Evolutionary conservation across 164 flowering plant genomes (phyloP), one percentile per base, ranked within the genome.

Genomic region (Magnolia officinalis): DNA sequence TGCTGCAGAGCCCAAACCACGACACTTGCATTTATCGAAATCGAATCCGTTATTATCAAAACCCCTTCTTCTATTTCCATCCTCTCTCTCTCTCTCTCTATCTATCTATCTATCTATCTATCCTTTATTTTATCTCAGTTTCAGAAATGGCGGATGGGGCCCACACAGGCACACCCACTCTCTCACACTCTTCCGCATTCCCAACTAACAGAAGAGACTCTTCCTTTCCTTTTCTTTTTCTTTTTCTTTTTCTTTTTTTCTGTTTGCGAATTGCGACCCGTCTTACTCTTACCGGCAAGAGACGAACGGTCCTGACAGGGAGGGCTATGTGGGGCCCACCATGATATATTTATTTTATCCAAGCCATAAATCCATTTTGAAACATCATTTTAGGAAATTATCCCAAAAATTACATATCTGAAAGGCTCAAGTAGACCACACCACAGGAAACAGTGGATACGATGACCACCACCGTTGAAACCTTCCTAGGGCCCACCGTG

Each of bases 1-100:
- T 80, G 82, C 50, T 80, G 77, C 59, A 80, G 59, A 2, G 82
- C 74, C 79, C 82, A 80, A 31, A 76, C 72, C 13, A 80, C 82
- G 20, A 80, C 77, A 8, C 71, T 74, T 10, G 82, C 82, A 65
- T 80, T 80, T 64, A 80, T 14, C 18, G 79, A 80, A 50, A 77
- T 77, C 16, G 82, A 80, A 20, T 80, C 79, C 8, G 82, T 80
- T 50, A 80, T 70, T 63, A 80, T 74, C 67, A 80, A 65, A 9
- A 80, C 77, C 63, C 80, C 82, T 64, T 74, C 80, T 58, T 77
- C 63, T 29, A 73, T 31, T 31, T 74, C 80, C 80, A 77, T 75
- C 26, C 18, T 65, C 8, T 6, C 14, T 49, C 63, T 45, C 1
- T 49, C 50, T 19, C 31, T 31, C 51, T 65, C 50, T 26, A 1